phyloP scores from a whole-genome alignment of 2,329 filamentous ascomycete genomes.

The Talaromyces sp. region DNA sequence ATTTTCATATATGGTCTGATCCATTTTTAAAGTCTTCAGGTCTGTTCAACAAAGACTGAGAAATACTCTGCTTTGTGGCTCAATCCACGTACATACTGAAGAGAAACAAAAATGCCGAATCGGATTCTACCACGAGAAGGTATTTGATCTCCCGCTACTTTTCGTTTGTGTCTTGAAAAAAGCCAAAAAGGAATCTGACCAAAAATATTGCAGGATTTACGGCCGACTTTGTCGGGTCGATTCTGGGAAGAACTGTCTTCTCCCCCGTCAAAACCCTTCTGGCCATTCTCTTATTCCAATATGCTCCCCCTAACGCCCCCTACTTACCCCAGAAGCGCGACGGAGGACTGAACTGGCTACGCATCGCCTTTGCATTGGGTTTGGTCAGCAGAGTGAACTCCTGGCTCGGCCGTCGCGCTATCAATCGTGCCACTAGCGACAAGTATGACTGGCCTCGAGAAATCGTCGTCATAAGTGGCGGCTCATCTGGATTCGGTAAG shows the following conservation, averaged over 20 bases:
- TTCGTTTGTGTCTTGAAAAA: neutral
- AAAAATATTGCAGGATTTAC: conserved; percentile 47
- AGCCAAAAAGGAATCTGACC: neutral
- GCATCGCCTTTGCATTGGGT: conserved; percentile 53
- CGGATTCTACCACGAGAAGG: conserved; percentile 20
- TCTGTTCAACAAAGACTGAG: neutral
- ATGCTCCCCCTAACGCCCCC: conserved; percentile 48
- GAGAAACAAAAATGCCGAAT: conserved; percentile 10
- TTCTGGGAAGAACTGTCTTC: conserved; percentile 60
- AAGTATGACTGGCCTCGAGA: conserved; percentile 59
- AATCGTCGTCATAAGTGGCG: conserved; percentile 71
- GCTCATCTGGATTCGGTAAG: conserved; percentile 69
- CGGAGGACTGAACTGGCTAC: conserved; percentile 51
- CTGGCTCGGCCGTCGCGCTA: conserved; percentile 51
- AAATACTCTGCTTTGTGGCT: neutral
- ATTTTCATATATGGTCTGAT: neutral
- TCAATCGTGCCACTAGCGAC: conserved; percentile 44
- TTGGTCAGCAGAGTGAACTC: conserved; percentile 49
- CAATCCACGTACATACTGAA: conserved; percentile 7
- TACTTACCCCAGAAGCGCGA: conserved; percentile 12
- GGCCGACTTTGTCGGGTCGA: conserved; percentile 56
- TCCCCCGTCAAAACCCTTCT: conserved; percentile 64
- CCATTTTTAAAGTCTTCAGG: neutral
- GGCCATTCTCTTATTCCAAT: conserved; percentile 60
- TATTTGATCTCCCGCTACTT: neutral